A percentile compares a stretch with the other conserved stretches of the same genome.
phyloP scores from a whole-genome alignment of 306 rosid genomes.

The Chamaecrista fasciculata region DNA sequence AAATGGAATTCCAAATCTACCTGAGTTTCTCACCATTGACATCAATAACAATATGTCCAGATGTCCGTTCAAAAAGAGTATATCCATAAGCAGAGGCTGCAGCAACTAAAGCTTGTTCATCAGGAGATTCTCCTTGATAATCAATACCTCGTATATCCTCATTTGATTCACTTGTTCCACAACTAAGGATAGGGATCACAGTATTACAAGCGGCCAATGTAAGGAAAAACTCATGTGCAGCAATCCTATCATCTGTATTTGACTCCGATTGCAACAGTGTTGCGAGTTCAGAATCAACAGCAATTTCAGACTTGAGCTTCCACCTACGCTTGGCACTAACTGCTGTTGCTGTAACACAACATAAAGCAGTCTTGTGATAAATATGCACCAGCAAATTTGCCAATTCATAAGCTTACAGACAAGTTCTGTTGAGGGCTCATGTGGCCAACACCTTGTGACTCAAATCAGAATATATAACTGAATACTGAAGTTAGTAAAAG shows the following conservation, averaged over 20 bases:
- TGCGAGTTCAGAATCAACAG: conserved; percentile 64
- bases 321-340: conserved; percentile 48
- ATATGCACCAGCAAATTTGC: conserved; percentile 19
- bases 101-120: conserved; percentile 93
- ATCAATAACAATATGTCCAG: conserved; percentile 91
- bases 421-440: background rate
- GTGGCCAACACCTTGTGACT: conserved; percentile 3
- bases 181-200: conserved; percentile 69
- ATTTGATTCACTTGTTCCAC: conserved; percentile 40
- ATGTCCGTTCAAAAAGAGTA: conserved; percentile 93
- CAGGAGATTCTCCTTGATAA: conserved; percentile 99
- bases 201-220: conserved; percentile 97
- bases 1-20: conserved; percentile 59
- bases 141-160: conserved; percentile 45
- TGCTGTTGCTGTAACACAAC: conserved; percentile 36
- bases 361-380: conserved; percentile 19
- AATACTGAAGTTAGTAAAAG: background rate
- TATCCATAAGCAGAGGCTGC: conserved; percentile 95
- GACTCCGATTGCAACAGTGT: conserved; percentile 51
- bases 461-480: conserved; percentile 6
- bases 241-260: conserved; percentile 53
- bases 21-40: conserved; percentile 93
- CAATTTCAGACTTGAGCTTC: conserved; percentile 71
- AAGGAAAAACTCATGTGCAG: conserved; percentile 88
- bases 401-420: conserved; percentile 24